Conservation (phyloP, 805 yeast genomes). For the Maudiozyma barnettii region DNA sequence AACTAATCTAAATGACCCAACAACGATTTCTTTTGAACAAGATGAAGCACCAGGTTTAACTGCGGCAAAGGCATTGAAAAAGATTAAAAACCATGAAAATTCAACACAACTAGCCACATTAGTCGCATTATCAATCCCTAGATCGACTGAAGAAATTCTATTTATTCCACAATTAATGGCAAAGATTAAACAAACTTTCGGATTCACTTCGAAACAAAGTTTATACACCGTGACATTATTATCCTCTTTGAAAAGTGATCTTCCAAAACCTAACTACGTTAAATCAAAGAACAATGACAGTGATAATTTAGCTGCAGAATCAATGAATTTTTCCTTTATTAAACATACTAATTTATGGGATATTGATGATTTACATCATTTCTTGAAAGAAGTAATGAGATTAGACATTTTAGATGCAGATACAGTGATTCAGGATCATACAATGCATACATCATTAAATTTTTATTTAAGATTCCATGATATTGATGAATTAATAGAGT, state of each 20-base stretch:
- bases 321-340: conserved; percentile 11
- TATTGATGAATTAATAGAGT: conserved; percentile 56
- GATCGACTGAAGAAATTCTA: conserved; percentile 70
- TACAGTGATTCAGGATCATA: background rate
- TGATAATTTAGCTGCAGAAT: background rate
- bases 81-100: conserved; percentile 43
- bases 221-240: conserved; percentile 59
- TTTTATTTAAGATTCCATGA: conserved; percentile 12
- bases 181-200: conserved; percentile 58
- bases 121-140: conserved; percentile 65
- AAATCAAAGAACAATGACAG: background rate
- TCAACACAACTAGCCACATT: conserved; percentile 42
- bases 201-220: conserved; percentile 64
- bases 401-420: conserved; percentile 11
- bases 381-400: conserved; percentile 16
- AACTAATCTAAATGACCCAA: conserved; percentile 20
- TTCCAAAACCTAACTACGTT: conserved; percentile 28
- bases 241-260: conserved; percentile 56
- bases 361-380: conserved; percentile 19
- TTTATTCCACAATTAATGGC: conserved; percentile 66
- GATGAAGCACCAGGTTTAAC: conserved; percentile 70
- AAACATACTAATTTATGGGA: conserved; percentile 21
- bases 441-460: background rate
- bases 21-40: conserved; percentile 45
- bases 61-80: conserved; percentile 53